Evolutionary conservation across 768 basidiomycete genomes (phyloP).

Genomic region (Amanita brunnescens): DNA sequence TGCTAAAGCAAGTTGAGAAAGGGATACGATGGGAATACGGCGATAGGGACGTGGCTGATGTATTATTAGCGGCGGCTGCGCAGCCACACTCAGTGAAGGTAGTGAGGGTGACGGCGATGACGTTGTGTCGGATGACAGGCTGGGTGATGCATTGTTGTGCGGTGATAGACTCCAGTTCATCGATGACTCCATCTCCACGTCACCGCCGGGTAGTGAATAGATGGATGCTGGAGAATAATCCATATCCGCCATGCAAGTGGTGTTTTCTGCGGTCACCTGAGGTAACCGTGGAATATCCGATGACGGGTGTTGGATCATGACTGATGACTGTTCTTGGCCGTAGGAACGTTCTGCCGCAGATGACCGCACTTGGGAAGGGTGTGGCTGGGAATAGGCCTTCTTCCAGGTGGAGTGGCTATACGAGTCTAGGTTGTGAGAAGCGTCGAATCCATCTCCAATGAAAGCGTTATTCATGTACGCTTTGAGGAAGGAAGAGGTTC

Average conservation of each 20-base stretch:
- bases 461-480: background rate
- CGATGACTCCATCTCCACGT: background rate
- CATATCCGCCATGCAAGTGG: background rate
- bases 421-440: background rate
- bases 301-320: background rate
- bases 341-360: slow-evolving; percentile 1
- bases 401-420: slow-evolving; percentile 1
- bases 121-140: slow-evolving; percentile 8
- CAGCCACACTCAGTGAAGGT: slow-evolving; percentile 15
- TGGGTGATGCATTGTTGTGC: slow-evolving; percentile 11
- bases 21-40: slow-evolving; percentile 35
- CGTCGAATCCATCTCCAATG: background rate
- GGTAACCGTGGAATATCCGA: background rate
- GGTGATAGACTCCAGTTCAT: background rate
- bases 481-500: background rate
- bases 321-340: background rate
- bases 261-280: background rate
- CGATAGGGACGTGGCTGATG: slow-evolving; percentile 40
- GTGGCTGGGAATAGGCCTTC: background rate
- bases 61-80: slow-evolving; percentile 23
- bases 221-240: background rate
- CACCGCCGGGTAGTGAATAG: background rate
- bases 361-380: background rate
- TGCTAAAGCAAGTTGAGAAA: slow-evolving; percentile 31
- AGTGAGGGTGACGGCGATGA: slow-evolving; percentile 7